Base-by-base conservation (phyloP, 2,329 filamentous ascomycete genomes). In the Aspergillus bombycis region DNA sequence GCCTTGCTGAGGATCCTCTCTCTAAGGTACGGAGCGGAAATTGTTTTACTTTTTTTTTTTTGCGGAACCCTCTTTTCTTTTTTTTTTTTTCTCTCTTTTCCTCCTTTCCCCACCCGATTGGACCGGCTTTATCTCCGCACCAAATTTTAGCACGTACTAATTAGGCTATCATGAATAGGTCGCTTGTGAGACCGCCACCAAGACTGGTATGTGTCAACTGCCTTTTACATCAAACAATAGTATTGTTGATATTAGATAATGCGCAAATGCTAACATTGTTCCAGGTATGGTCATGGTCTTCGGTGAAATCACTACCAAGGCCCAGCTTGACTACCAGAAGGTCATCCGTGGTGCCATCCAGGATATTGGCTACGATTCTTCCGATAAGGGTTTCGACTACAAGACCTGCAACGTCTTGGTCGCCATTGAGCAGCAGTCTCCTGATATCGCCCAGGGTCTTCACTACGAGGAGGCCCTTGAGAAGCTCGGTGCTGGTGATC, bases 321-420 rank as follows among this genome's bases (percentile, higher is more conserved):
- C 94, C 82, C 87, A 85, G 73, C 85, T 98, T 74, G 95, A 99
- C 87, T 99, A 97, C 91, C 95, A 99, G 83, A 96, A 94, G 86
- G 87, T 97, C 76, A 93, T 99, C 81, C 94, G 95, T 81, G 83
- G 89, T 70, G 89, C 94, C 79, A 93, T 99, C 88, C 94, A 97
- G 89, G 94, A 96, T 79, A 99, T 99, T 78, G 95, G 95, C 76
- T 99, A 98, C 84, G 95, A 99, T 84, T 88, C 91, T 83, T 98
- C 95, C 62, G 86, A 88, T 76, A 99, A 99, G 90, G 95, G 95
- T 68, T 99, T 99, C 84, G 95, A 99, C 86, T 97, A 97, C 93
- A 98, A 98, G 91, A 99, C 95, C 73, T 94, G 91, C 86, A 98
- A 97, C 86, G 88, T 99, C 78, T 89, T 98, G 74, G 94, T 98